Evolutionary conservation across 495 filamentous ascomycete genomes (phyloP), one percentile per base, ranked within the genome.

Genomic region (Penicillium arizonense): DNA sequence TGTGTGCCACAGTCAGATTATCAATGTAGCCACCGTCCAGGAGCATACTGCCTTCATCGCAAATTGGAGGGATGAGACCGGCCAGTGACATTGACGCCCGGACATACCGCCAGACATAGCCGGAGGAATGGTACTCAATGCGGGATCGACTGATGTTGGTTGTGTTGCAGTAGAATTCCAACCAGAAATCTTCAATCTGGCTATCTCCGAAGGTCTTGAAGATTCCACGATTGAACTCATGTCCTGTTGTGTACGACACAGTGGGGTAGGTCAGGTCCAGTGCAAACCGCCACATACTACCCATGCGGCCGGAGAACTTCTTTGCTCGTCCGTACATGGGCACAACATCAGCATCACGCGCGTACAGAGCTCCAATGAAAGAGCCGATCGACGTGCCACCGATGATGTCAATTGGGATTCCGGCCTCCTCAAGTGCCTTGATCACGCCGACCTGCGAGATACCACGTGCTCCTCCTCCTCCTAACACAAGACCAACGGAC

Each of bases 181-280:
- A 82, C 94, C 94, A 97, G 66, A 97, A 97, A 66, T 97, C 95
- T 72, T 98, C 94, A 48, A 98, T 97, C 68, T 97, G 94, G 34
- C 88, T 87, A 55, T 96, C 89, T 8, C 91, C 93, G 68, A 98
- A 96, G 0, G 94, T 91, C 72, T 97, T 97, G 82, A 97, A 98
- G 63, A 98, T 97, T 10, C 95, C 95, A 3, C 94, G 89, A 65
- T 98, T 98, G 81, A 98, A 98, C 62, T 97, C 94, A 67, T 98
- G 94, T 4, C 94, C 94, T 0, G 94, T 98, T 6, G 94, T 98
- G 69, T 98, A 98, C 12, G 92, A 96, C 18, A 83, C 84, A 13
- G 90, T 93, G 0, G 94, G 94, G 69, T 98, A 98, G 8, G 94
- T 98, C 55, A 97, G 67, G 68, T 98, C 94, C 9, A 97, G 77